Percentiles rank a stretch among this genome's conserved stretches.
Evolutionary conservation across 495 filamentous ascomycete species (phyloP).

Genomic region (Penicillium manginii): DNA sequence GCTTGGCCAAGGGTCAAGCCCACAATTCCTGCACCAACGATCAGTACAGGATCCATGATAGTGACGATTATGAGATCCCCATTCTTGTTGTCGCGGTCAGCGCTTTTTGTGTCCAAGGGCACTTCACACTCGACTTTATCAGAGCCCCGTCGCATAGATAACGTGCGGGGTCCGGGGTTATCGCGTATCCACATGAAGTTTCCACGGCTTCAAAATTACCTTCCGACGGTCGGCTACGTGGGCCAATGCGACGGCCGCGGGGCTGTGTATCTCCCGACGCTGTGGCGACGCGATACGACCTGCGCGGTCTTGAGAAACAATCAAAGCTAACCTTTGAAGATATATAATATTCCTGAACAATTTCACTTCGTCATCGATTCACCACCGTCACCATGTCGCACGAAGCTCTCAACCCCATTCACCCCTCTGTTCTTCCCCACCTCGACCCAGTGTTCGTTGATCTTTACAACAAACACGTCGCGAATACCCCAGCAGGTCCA

Average conservation of each 20-base stretch:
- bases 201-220: neutral
- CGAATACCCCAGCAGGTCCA: conserved; percentile 32
- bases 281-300: neutral
- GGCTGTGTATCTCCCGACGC: neutral
- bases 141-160: conserved; percentile 38
- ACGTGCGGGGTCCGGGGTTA: conserved; percentile 14
- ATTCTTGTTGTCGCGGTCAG: conserved; percentile 3
- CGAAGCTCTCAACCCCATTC: conserved; percentile 38
- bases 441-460: conserved; percentile 34
- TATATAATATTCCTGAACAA: conserved; percentile 9
- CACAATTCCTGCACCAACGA: conserved; percentile 61
- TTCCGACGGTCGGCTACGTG: conserved; percentile 20
- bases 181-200: neutral
- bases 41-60: conserved; percentile 44
- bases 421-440: conserved; percentile 30
- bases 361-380: neutral
- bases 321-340: neutral
- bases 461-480: conserved; percentile 36
- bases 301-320: neutral
- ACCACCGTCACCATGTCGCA: conserved; percentile 21
- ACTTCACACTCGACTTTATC: conserved; percentile 7
- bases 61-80: neutral
- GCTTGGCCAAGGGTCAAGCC: conserved; percentile 61
- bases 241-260: conserved; percentile 22
- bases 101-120: conserved; percentile 14